Percentiles rank a stretch among this genome's conserved stretches.
phyloP scores from a whole-genome alignment of 106 monocot species.

The Platanthera guangdongensis region DNA sequence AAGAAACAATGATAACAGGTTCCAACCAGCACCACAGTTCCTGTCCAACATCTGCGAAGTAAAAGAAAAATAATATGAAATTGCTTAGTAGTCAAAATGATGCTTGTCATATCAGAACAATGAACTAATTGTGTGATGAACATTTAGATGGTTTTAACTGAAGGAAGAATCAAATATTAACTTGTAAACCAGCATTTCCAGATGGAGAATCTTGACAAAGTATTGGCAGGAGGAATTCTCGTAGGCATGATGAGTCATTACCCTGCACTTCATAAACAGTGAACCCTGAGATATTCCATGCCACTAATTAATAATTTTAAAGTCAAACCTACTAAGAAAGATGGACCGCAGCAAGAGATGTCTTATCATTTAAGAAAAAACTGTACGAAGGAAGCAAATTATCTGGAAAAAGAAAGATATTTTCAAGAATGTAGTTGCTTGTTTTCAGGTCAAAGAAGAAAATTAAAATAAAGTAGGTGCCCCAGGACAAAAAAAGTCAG shows the following conservation, averaged over 20 bases:
- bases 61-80: background rate
- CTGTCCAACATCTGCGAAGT: conserved; percentile 76
- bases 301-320: background rate
- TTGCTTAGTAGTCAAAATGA: background rate
- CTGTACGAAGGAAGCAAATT: background rate
- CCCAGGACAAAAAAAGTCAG: background rate
- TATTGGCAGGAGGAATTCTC: conserved; percentile 80
- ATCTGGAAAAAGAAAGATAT: background rate
- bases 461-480: background rate
- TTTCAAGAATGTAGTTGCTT: background rate
- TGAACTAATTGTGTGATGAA: background rate
- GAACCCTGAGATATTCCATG: background rate
- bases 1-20: conserved; percentile 75
- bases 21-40: conserved; percentile 98
- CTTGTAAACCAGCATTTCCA: conserved; percentile 86
- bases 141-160: background rate
- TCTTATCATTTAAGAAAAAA: background rate
- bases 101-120: background rate
- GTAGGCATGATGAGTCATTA: conserved; percentile 82
- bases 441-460: background rate
- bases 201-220: conserved; percentile 59
- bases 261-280: conserved; percentile 32
- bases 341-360: background rate
- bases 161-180: conserved; percentile 15
- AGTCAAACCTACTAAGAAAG: background rate